These are phyloP conservation scores for Microsporum audouinii DNA, from an alignment of 2,329 filamentous ascomycete species.

Conservation along the genomic window DNA sequence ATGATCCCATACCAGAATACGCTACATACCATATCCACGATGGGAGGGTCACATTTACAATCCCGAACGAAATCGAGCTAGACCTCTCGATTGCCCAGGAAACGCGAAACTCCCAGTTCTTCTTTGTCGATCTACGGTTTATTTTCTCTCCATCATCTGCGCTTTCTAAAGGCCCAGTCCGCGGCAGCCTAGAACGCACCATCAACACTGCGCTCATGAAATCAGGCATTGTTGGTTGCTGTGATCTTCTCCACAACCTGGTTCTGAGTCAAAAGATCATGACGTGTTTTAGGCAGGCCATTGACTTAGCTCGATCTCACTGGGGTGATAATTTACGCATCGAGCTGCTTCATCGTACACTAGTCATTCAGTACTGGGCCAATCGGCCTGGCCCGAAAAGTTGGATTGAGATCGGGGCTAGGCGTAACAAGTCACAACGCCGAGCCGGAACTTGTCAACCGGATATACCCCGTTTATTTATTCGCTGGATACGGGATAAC, in stretches of 20 bases:
- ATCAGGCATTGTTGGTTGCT: slow-evolving; percentile 67
- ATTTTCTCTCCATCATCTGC: slow-evolving; percentile 60
- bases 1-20: slow-evolving; percentile 75
- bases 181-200: slow-evolving; percentile 55
- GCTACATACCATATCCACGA: slow-evolving; percentile 65
- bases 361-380: slow-evolving; percentile 87
- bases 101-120: slow-evolving; percentile 71
- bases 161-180: slow-evolving; percentile 51
- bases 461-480: slow-evolving; percentile 26
- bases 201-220: slow-evolving; percentile 60
- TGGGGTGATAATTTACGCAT: slow-evolving; percentile 72
- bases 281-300: slow-evolving; percentile 66
- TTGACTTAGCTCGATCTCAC: slow-evolving; percentile 53
- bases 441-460: slow-evolving; percentile 19
- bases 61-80: slow-evolving; percentile 77
- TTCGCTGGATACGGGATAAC: slow-evolving; percentile 75
- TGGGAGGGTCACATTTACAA: slow-evolving; percentile 80
- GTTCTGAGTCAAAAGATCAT: slow-evolving; percentile 83
- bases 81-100: slow-evolving; percentile 86
- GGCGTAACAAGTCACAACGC: slow-evolving; percentile 45
- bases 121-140: slow-evolving; percentile 86
- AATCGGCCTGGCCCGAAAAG: slow-evolving; percentile 61
- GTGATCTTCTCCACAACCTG: slow-evolving; percentile 76
- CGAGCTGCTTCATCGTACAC: slow-evolving; percentile 65
- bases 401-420: slow-evolving; percentile 81